Conservation (phyloP, 2,329 filamentous ascomycete species). For the Kalmusia sp. region DNA sequence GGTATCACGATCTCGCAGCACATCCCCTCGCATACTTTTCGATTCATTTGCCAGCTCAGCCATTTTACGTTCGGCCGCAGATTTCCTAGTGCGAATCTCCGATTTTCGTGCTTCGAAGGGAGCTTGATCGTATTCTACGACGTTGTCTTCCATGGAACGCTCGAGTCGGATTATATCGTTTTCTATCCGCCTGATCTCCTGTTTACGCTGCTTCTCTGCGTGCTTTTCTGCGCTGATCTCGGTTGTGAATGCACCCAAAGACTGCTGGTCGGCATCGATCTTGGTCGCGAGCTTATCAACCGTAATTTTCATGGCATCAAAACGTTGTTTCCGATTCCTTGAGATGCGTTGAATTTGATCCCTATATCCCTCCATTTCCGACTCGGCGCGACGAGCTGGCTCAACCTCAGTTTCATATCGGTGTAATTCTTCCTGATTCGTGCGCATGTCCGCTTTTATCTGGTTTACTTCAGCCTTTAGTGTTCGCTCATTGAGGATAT, state of each 20-base stretch:
- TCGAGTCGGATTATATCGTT: conserved; percentile 68
- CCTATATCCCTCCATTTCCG: conserved; percentile 73
- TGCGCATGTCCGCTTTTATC: conserved; percentile 63
- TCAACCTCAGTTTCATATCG: conserved; percentile 67
- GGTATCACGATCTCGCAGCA: neutral
- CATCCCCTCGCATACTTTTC: conserved; percentile 24
- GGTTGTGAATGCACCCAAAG: conserved; percentile 53
- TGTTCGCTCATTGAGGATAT: conserved; percentile 70
- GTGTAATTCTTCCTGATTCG: conserved; percentile 64
- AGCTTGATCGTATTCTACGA: conserved; percentile 71
- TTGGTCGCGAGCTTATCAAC: conserved; percentile 53
- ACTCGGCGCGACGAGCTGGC: conserved; percentile 74
- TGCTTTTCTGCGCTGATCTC: conserved; percentile 49
- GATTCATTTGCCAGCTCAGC: conserved; percentile 52
- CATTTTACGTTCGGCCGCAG: conserved; percentile 57
- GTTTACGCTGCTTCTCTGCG: conserved; percentile 49
- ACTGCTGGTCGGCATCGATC: conserved; percentile 43
- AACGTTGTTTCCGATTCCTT: conserved; percentile 59
- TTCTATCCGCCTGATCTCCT: conserved; percentile 39
- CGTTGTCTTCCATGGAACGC: conserved; percentile 66
- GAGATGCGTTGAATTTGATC: conserved; percentile 64
- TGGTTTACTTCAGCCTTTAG: conserved; percentile 57
- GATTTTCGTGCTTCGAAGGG: conserved; percentile 76
- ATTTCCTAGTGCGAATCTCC: conserved; percentile 58
- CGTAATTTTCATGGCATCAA: conserved; percentile 62